Base-by-base conservation (phyloP, 2,329 filamentous ascomycete species). In the Sporothrix schenckii region DNA sequence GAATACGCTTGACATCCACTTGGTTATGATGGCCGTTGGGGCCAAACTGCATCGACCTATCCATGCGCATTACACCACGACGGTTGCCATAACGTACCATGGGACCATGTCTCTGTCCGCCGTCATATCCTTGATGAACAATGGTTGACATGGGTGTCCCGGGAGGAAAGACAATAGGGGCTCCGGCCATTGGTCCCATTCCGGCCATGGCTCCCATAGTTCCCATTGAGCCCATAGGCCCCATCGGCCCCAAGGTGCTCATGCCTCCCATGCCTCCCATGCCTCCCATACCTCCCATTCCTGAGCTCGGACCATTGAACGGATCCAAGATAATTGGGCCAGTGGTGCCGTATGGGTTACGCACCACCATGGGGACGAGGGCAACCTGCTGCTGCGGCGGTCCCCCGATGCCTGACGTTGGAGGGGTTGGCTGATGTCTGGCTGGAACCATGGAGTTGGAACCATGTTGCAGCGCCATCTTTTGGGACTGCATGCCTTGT, bases 281-380 rank as follows among this genome's bases (percentile, higher is more conserved):
- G 27, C 86, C 85, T 13, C 83, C 84, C 83, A 85, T 86, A 61
- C 84, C 84, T 27, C 84, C 85, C 89, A 92, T 92, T 4, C 54
- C 30, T 9, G 54, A 4, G 19, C 76, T 73, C 63, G 77, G 75
- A 30, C 77, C 72, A 3, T 77, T 75, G 13, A 77, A 73, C 21
- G 78, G 79, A 24, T 82, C 79, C 10, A 79, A 69, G 52, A 81
- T 73, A 56, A 80, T 77, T 11, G 78, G 77, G 5, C 75, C 72
- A 16, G 75, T 77, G 13, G 78, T 73, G 4, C 77, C 76, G 69
- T 79, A 74, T 4, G 72, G 58, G 41, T 78, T 77, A 2, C 77
- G 77, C 61, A 80, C 80, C 16, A 80, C 69, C 60, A 81, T 75
- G 6, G 80, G 80, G 54, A 81, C 74, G 75, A 81, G 77, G 65